Evolutionary conservation across 73 alveolate species (phyloP), one percentile per base, ranked within the genome.

Genomic region (Stentor coeruleus): DNA sequence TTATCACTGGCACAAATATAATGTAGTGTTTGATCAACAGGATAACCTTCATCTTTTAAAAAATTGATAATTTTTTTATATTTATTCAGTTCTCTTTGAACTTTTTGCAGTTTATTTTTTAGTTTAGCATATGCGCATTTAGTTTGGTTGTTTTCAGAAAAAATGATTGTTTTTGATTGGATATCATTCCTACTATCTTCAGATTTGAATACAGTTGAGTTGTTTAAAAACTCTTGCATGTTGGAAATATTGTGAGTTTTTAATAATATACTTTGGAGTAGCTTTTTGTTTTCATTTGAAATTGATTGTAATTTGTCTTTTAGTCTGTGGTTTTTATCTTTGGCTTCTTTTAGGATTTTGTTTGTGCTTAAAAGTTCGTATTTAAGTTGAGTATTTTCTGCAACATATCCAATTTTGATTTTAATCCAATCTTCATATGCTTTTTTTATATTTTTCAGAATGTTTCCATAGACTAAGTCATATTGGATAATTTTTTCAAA

Each of bases 1-100:
- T n/a, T n/a, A n/a, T n/a, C n/a, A n/a, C n/a, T n/a, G n/a, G n/a
- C n/a, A n/a, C n/a, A n/a, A n/a, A n/a, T n/a, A n/a, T n/a, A n/a
- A n/a, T n/a, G n/a, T n/a, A n/a, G n/a, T n/a, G n/a, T 84, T 15
- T 83, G 35, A 59, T 89, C 88, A 28, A 89, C 92, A 40, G 91
- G 92, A 33, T 42, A 74, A 3, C 95, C 95, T 77, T 82, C 41
- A 42, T 86, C 86, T 41, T 86, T 86, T 11, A 89, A 58, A 49
- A 40, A 58, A 38, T 81, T 75, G 49, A 89, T 66, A 2, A 89
- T 57, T 42, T 86, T 82, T 87, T 86, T 82, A 14, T 86, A 72
- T 59, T 89, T 89, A 41, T 83, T 86, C 74, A 86, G 92, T 57
- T 81, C 82, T 66, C n/a, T 20, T 33, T 31, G 36, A 4, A 59